Evolutionary conservation across 805 yeast genomes (phyloP), one percentile per base, ranked within the genome.

Genomic region (Lipomyces lipofer): DNA sequence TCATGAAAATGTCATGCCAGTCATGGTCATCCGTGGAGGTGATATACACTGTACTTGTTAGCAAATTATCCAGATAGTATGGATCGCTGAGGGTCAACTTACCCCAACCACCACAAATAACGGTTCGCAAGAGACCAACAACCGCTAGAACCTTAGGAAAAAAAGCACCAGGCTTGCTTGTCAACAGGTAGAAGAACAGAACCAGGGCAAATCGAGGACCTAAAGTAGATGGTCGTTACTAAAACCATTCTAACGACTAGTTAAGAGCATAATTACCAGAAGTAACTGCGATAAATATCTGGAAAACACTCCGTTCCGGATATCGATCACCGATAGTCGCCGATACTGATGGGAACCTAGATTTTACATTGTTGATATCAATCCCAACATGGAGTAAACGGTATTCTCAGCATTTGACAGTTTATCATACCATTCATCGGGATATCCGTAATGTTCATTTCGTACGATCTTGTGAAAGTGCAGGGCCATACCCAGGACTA

Each of bases 1-100:
- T 89, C 99, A 94, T 94, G 69, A 92, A 92, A 40, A 94, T 82
- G 67, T 94, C 98, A 69, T 94, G 99, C 74, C 85, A 83, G 71
- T 92, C 96, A 64, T 92, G 98, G 69, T 94, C 97, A 70, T 94
- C 99, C 0, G 97, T 89, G 5, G 96, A 87, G 1, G 99, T 94
- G 59, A 94, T 86, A 68, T 94, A 94, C 6, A 95, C 96, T 58
- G 24, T 17, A 9, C 12, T 13, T 6, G 19, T 33, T 32, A 45
- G 54, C 24, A 17, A 13, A 15, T 33, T 3, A 22, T 7, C 17
- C 49, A 29, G 17, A 15, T 19, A 38, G n/a, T 9, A 22, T 25
- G 8, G 33, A 3, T 24, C 13, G 21, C 33, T 4, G n/a, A 9
- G 21, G 2, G 15, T 9, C 9, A 13, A 47, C 60, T 0, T 24